phyloP scores from a whole-genome alignment of 345 rosid genomes.

The Cardamine resedifolia region DNA sequence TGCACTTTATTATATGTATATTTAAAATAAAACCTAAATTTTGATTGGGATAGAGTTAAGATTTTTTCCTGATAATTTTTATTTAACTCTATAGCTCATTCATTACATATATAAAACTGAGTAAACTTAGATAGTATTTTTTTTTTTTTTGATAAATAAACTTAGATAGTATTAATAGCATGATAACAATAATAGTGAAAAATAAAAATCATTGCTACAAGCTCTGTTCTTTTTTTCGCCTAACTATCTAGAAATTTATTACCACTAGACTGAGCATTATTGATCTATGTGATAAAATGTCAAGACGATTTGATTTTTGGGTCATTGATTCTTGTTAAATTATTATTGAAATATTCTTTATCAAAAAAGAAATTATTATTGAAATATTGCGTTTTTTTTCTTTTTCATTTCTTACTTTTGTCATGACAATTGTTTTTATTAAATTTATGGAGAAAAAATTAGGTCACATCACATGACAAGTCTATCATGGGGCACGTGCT shows the following conservation, averaged over 20 bases:
- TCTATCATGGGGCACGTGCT: slow-evolving; percentile 41
- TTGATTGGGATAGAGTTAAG: background rate
- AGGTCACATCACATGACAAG: slow-evolving; percentile 37
- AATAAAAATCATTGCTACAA: background rate
- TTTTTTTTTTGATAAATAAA: no score
- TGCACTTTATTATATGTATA: no score
- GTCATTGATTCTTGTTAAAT: slow-evolving; percentile 9
- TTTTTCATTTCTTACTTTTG: background rate
- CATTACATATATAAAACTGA: background rate
- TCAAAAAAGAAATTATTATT: no score
- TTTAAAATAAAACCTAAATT: background rate
- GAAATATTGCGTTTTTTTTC: background rate
- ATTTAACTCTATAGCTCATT: background rate
- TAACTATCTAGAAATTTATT: background rate
- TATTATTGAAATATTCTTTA: background rate
- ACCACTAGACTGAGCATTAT: background rate
- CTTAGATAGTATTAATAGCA: background rate
- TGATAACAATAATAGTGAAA: background rate
- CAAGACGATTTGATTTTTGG: slow-evolving; percentile 18
- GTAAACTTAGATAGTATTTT: background rate
- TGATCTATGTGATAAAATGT: slow-evolving; percentile 7
- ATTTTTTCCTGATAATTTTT: background rate
- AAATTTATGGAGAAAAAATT: slow-evolving; percentile 7
- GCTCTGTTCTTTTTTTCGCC: background rate
- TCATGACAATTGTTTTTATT: background rate